Evolutionary conservation across 768 basidiomycete species (phyloP).

Genomic region (Podaxis rugospora): DNA sequence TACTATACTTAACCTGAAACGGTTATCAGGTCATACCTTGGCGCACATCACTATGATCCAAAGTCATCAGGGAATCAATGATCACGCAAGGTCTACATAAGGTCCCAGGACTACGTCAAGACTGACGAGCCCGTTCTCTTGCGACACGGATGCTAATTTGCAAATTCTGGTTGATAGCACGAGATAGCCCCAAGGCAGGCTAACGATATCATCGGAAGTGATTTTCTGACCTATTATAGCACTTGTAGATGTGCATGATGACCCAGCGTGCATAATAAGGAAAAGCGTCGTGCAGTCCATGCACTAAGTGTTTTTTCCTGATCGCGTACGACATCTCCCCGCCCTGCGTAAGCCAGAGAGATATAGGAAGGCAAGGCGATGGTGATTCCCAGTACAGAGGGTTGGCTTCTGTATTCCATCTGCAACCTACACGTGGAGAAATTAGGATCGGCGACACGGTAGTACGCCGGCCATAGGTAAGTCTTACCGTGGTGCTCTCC

Average conservation of each 20-base stretch:
- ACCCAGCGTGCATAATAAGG: conserved; percentile 40
- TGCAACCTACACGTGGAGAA: conserved; percentile 38
- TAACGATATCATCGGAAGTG: background rate
- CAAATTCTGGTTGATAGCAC: conserved; percentile 22
- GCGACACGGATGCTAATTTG: conserved; percentile 24
- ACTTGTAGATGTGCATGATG: conserved; percentile 44
- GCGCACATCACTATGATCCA: conserved; percentile 21
- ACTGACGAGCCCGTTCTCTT: conserved; percentile 26
- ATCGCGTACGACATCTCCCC: conserved; percentile 33
- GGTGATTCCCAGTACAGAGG: conserved; percentile 24
- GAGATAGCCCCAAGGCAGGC: conserved; percentile 23
- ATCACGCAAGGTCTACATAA: conserved; percentile 22
- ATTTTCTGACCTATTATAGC: conserved; percentile 14
- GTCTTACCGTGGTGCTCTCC: background rate
- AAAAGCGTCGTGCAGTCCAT: conserved; percentile 15
- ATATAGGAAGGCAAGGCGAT: conserved; percentile 20
- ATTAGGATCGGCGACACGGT: conserved; percentile 45
- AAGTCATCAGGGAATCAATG: conserved; percentile 26
- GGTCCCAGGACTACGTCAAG: conserved; percentile 18
- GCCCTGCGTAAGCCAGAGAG: conserved; percentile 30
- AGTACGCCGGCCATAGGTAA: conserved; percentile 43
- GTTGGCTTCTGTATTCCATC: conserved; percentile 43
- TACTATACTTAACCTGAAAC: conserved; percentile 22
- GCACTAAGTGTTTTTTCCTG: background rate
- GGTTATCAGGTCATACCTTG: conserved; percentile 19